phyloP scores from a whole-genome alignment of 1,284 basidiomycete genomes.

The Puccinia coronata region DNA sequence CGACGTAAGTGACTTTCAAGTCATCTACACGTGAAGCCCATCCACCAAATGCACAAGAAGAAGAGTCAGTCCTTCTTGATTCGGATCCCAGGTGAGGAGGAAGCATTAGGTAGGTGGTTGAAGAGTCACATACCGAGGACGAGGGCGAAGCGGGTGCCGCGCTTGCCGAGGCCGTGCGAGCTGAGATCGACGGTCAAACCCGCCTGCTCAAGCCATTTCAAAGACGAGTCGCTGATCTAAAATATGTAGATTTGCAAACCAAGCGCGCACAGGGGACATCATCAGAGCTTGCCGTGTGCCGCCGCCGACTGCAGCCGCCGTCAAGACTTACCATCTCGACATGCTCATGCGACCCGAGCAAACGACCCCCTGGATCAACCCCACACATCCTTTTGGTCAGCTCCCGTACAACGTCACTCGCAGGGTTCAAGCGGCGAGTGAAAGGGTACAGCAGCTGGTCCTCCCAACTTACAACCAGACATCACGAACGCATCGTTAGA shows the following conservation, averaged over 20 bases:
- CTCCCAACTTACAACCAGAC: conserved; percentile 39
- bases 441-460: not conserved
- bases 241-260: not conserved
- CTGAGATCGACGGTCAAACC: conserved; percentile 39
- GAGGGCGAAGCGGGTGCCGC: conserved; percentile 33
- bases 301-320: not conserved
- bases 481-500: conserved; percentile 45
- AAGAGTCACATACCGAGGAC: conserved; percentile 9
- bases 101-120: not conserved
- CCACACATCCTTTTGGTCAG: not conserved
- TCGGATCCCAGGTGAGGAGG: too few relatives aligned
- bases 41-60: not conserved
- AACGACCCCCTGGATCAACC: conserved; percentile 33
- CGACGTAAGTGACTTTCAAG: conserved; percentile 41
- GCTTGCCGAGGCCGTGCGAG: conserved; percentile 28
- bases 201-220: conserved; percentile 45
- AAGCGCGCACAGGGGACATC: not conserved
- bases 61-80: not conserved
- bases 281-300: not conserved
- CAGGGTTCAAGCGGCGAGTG: not conserved
- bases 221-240: conserved; percentile 35
- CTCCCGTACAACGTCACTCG: not conserved
- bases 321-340: conserved; percentile 36
- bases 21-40: conserved; percentile 39
- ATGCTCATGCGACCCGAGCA: conserved; percentile 20